phyloP scores from a whole-genome alignment of 331 rosid genomes.

The Ulmus americana region DNA sequence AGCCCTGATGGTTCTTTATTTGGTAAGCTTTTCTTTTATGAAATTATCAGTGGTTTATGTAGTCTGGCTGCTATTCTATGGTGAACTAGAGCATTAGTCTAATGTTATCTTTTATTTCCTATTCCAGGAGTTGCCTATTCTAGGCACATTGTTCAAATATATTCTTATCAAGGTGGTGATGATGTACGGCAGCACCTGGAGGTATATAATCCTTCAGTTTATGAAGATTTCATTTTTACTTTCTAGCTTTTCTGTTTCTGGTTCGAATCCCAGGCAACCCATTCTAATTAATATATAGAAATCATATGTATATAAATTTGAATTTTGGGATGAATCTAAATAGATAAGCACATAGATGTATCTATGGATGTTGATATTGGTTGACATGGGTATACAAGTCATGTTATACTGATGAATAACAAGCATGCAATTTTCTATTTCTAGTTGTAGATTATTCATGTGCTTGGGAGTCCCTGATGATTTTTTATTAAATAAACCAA shows the following conservation, averaged over 20 bases:
- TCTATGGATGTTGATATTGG: too few species aligned
- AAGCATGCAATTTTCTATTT: too few species aligned
- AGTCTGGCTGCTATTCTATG: constrained; percentile 1
- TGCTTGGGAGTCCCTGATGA: too few species aligned
- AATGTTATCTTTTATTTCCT: constrained; percentile 1
- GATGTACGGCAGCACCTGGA: constrained; percentile 77
- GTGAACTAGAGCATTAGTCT: constrained; percentile 8
- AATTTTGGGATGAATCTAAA: too few species aligned
- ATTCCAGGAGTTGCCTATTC: constrained; percentile 90
- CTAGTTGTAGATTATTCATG: too few species aligned
- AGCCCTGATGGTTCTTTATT: constrained; percentile 59
- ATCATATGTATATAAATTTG: too few species aligned
- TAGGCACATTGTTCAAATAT: constrained; percentile 94
- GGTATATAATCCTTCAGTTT: constrained; percentile 33
- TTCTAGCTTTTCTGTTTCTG: constrained; percentile 15
- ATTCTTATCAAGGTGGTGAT: constrained; percentile 68
- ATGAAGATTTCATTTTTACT: constrained; percentile 1
- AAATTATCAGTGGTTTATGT: constrained; percentile 9
- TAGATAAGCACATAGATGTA: too few species aligned
- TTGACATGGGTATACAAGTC: too few species aligned
- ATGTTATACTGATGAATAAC: too few species aligned
- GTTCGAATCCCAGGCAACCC: too few species aligned
- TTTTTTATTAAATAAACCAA: too few species aligned
- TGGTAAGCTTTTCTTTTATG: constrained; percentile 34
- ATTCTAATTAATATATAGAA: too few species aligned